Conservation (phyloP, 139 green algal species). For the Chlamydomonas schloesseri region DNA sequence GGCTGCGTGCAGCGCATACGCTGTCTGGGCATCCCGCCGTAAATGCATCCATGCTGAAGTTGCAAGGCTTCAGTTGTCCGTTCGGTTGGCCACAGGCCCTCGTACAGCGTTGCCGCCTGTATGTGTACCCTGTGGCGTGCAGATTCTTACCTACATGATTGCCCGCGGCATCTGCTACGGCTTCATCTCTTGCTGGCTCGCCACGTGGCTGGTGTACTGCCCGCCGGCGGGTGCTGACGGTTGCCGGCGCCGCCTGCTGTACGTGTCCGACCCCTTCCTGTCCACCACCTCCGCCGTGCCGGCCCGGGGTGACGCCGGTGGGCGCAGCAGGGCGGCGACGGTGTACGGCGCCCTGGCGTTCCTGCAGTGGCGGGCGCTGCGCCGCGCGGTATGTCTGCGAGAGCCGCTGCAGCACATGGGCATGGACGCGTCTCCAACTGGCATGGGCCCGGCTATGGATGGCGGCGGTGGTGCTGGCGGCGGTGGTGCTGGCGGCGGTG, state of each 20-base stretch:
- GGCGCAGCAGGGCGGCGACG: background rate
- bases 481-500: background rate
- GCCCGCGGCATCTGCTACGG: background rate
- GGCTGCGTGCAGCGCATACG: background rate
- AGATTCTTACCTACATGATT: background rate
- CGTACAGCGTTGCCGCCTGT: background rate
- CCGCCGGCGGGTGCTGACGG: background rate
- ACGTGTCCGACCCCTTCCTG: background rate
- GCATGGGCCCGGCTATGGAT: background rate
- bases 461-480: background rate
- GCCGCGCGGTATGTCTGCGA: background rate
- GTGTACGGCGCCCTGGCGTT: background rate
- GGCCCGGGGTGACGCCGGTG: background rate
- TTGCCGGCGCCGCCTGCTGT: background rate
- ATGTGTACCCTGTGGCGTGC: background rate
- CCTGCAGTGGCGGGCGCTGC: background rate
- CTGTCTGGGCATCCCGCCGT: background rate
- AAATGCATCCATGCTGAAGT: background rate
- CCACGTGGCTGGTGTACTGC: conserved; percentile 4
- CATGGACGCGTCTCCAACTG: background rate
- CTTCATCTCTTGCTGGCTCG: background rate
- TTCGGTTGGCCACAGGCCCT: background rate
- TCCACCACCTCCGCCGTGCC: background rate
- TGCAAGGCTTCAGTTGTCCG: background rate
- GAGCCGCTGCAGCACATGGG: background rate